Evolutionary conservation across 805 yeast species (phyloP).

Genomic region (Brettanomyces custersianus): DNA sequence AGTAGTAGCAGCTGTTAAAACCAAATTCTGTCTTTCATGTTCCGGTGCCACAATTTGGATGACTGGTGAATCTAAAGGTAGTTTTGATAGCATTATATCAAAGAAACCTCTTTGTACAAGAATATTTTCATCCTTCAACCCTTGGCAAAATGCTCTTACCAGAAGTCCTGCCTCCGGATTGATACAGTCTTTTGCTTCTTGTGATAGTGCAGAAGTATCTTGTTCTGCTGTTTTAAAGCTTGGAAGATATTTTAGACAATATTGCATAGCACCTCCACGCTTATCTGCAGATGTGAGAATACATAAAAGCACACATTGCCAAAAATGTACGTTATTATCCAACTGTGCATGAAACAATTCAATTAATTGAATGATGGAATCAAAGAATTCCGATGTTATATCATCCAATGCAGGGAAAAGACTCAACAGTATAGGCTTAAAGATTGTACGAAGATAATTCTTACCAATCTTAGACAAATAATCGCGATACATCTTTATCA

Average conservation of each 20-base stretch:
- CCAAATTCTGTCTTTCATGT: constrained; percentile 47
- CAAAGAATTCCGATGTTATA: constrained; percentile 77
- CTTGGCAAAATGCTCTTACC: constrained; percentile 62
- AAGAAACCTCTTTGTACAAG: constrained; percentile 83
- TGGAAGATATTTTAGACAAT: constrained; percentile 64
- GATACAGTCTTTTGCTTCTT: constrained; percentile 49
- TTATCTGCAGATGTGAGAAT: constrained; percentile 74
- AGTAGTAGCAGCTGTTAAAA: constrained; percentile 57
- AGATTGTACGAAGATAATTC: constrained; percentile 38
- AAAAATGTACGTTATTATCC: constrained; percentile 65
- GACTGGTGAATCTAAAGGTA: constrained; percentile 57
- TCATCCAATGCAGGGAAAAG: constrained; percentile 87
- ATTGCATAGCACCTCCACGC: constrained; percentile 74
- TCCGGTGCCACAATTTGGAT: constrained; percentile 37
- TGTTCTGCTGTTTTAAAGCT: constrained; percentile 26
- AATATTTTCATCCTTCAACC: constrained; percentile 57
- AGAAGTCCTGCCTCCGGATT: constrained; percentile 75
- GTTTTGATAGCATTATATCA: constrained; percentile 61
- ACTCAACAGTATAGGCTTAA: constrained; percentile 65
- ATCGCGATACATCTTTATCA: constrained; percentile 52
- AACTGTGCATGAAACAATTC: constrained; percentile 50
- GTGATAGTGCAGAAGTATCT: constrained; percentile 19
- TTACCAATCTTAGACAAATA: constrained; percentile 47
- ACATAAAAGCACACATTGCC: constrained; percentile 74
- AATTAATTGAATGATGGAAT: constrained; percentile 48